These are phyloP conservation scores for Agaricus subrufescens DNA, from an alignment of 768 basidiomycete genomes.

Conservation along the genomic window DNA sequence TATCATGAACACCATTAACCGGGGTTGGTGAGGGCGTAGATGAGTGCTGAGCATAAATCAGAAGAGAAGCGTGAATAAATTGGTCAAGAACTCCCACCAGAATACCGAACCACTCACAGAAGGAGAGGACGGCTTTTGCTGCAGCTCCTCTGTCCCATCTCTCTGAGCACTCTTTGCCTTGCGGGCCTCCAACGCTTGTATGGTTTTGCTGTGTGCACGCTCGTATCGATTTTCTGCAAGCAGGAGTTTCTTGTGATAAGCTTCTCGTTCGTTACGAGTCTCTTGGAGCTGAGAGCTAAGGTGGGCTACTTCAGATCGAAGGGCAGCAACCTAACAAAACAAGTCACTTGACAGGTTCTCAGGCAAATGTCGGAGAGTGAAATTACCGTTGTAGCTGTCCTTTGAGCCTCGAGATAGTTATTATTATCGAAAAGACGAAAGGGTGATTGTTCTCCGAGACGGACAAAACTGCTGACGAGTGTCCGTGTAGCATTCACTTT, in stretches of 20 bases:
- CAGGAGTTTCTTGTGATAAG: slow-evolving; percentile 46
- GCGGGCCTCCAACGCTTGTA: slow-evolving; percentile 41
- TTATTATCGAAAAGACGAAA: slow-evolving; percentile 30
- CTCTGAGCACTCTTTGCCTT: slow-evolving; percentile 24
- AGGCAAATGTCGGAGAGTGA: slow-evolving; percentile 1
- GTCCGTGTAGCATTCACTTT: slow-evolving; percentile 55
- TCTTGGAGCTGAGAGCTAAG: slow-evolving; percentile 47
- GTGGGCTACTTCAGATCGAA: slow-evolving; percentile 55
- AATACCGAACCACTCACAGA: slow-evolving; percentile 63
- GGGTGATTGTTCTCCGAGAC: slow-evolving; percentile 32
- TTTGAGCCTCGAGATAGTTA: slow-evolving; percentile 43
- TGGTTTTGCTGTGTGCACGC: slow-evolving; percentile 50
- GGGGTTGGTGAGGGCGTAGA: slow-evolving; percentile 21
- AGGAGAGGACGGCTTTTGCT: slow-evolving; percentile 55
- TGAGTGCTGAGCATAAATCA: slow-evolving; percentile 42
- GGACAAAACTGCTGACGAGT: slow-evolving; percentile 55
- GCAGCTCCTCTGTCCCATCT: slow-evolving; percentile 43
- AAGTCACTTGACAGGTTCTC: not conserved
- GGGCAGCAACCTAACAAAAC: slow-evolving; percentile 42
- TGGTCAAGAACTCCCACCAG: slow-evolving; percentile 55
- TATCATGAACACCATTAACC: slow-evolving; percentile 34
- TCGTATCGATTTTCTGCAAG: slow-evolving; percentile 60
- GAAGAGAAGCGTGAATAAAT: slow-evolving; percentile 38
- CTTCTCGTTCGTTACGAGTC: slow-evolving; percentile 41
- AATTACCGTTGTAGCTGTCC: slow-evolving; percentile 56